Percentiles rank a stretch among this genome's conserved stretches.
Evolutionary conservation across 2,329 filamentous ascomycete genomes (phyloP).

Genomic region (Blastomyces emzantsi): DNA sequence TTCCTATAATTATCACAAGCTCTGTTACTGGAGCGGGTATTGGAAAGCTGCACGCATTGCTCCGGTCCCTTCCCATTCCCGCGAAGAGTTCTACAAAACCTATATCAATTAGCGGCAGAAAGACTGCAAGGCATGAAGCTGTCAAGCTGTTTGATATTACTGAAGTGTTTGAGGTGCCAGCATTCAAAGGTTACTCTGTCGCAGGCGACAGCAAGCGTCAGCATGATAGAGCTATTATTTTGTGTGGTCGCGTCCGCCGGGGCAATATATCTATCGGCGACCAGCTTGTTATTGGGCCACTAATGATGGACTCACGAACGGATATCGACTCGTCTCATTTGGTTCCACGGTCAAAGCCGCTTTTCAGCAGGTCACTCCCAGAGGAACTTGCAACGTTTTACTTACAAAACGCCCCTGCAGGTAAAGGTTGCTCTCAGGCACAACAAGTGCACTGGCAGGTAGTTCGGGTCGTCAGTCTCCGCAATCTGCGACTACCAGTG

Average conservation of each 20-base stretch:
- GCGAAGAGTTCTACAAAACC: conserved; percentile 32
- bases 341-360: conserved; percentile 17
- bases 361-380: conserved; percentile 27
- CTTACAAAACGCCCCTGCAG: conserved; percentile 21
- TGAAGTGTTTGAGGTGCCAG: conserved; percentile 71
- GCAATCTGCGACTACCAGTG: conserved; percentile 79
- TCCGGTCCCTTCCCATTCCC: conserved; percentile 66
- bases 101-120: conserved; percentile 15
- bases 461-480: conserved; percentile 73
- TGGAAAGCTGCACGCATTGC: conserved; percentile 67
- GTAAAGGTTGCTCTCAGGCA: conserved; percentile 44
- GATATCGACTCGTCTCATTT: conserved; percentile 23
- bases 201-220: conserved; percentile 34
- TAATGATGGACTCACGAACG: conserved; percentile 41
- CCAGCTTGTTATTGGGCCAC: conserved; percentile 69
- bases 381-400: conserved; percentile 29
- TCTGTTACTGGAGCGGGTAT: conserved; percentile 78
- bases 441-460: conserved; percentile 66
- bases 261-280: conserved; percentile 72
- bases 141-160: conserved; percentile 76
- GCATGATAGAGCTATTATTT: conserved; percentile 55
- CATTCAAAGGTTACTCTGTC: conserved; percentile 46
- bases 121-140: conserved; percentile 41
- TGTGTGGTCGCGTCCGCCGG: conserved; percentile 76
- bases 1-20: conserved; percentile 84